Evolutionary conservation across 495 filamentous ascomycete genomes (phyloP), one percentile per base, ranked within the genome.

Genomic region (Penicillium paxilli): DNA sequence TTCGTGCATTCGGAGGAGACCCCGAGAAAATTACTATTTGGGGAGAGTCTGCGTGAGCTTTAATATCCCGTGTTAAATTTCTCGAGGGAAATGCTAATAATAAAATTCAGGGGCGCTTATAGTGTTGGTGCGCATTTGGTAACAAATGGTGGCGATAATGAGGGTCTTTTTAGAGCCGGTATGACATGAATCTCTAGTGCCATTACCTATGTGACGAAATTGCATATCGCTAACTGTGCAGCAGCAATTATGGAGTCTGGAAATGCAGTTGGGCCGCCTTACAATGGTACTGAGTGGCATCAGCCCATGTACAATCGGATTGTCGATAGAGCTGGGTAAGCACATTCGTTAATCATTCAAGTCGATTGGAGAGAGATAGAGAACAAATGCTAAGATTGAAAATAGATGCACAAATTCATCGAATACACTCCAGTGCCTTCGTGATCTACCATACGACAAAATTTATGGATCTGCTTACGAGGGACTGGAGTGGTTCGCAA

Each of bases 221-320:
- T 57, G 35, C 55, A 7, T 21, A 19, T 19, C 7, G 35, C 35
- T 42, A 8, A 26, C 5, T 20, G 10, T 35, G 11, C 7, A 16
- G 5, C 42, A 58, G 87, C 78, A 47, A 89, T 89, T 47, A 86
- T 90, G 86, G 79, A 90, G 59, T 88, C 83, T 4, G 87, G 88
- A 10, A 71, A 68, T 14, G 68, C 70, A 6, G 60, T 71, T 11
- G 70, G 70, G 1, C 70, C 70, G 1, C 68, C 70, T 9, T 73
- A 70, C 46, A 73, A 73, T 14, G 70, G 70, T 25, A 73, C 70
- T 5, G 66, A 71, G 40, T 73, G 70, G 70, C 63, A 73, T 21
- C 70, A 73, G 47, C 70, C 70, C 3, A 73, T 73, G 70, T 73
- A 73, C 41, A 49, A 73, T 38, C 61, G 65, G 12, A 66, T 73